Evolutionary conservation across 306 rosid genomes (phyloP), one percentile per base, ranked within the genome.

Genomic region (Canavalia ensiformis): DNA sequence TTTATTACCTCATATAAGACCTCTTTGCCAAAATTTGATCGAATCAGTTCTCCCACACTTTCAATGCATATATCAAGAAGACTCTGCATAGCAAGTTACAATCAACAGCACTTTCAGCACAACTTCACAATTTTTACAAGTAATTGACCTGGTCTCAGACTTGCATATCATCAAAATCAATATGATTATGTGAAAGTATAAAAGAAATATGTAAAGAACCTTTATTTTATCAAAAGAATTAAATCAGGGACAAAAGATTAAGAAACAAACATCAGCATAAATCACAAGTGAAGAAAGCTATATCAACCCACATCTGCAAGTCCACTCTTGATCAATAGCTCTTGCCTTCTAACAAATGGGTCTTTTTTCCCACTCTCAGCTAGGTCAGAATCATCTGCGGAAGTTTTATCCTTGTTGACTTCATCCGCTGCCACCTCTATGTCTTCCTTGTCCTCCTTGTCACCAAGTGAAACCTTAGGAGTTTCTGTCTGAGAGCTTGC

Each of bases 331-430:
- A 95, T 89, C 92, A 95, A 87, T 70, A 95, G 86, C 79, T 95
- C 99, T 34, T 87, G 94, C 89, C 99, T 93, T 86, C 97, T 85
- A 12, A 91, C 82, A n/a, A 73, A 57, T 67, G 99, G 98, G 77
- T 95, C 97, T 75, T 95, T 95, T 76, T 93, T 91, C n/a, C 99
- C 98, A 76, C 93, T 87, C 78, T 95, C 98, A 66, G 86, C 90
- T 5, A 81, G 74, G 50, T 80, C 79, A 76, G 84, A 59, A 75
- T 75, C 82, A 58, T 88, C 91, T 41, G 18, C 85, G 56, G 85
- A 76, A 77, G 76, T 83, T 18, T 79, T 77, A 70, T 82, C 85
- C 31, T 18, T 74, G 75, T 86, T 81, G 30, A 47, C 84, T 84
- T 87, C 90, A 30, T 72, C 83, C 68, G 29, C 80, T 7, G 45